Evolutionary conservation across 352 stramenopile genomes (phyloP), one percentile per base, ranked within the genome.

Genomic region (Globisporangium canariense): DNA sequence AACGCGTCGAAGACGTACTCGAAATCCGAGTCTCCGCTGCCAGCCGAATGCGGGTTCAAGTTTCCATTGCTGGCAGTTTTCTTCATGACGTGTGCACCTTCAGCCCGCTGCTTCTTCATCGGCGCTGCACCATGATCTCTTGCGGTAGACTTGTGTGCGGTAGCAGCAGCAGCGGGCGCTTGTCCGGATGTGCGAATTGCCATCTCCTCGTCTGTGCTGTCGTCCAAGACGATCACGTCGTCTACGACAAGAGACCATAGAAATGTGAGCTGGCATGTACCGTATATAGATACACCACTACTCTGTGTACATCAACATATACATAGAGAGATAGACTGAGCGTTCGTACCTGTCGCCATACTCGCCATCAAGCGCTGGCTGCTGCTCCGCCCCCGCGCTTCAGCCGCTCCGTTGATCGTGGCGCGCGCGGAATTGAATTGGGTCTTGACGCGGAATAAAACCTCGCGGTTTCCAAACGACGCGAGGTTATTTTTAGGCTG

Each of bases 151-250:
- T 20, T 56, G 22, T 49, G 20, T 56, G 52, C 43, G 22, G 5
- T 5, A 49, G 43, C 43, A 49, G 16, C 16, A 49, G 43, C 7
- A 46, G 14, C 38, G 13, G 38, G 13, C 9, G 38, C 40, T 49
- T 34, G 25, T 8, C 4, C 41, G 36, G 10, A 1, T 49, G 28
- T 32, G 9, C 41, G 5, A 18, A 18, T 14, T 3, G 52, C 30
- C 16, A 55, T 0, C 4, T 79, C 76, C n/a, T 83, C 78, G 47
- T 84, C 76, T 28, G 69, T 81, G 14, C 69, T 81, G 40, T 84
- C 78, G 53, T 85, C 76, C n/a, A 87, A 38, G 38, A 81, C 62
- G 54, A 87, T 85, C 22, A 83, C 68, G 25, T 75, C 73, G 20
- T 56, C 62, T 63, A 32, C 8, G 13, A 43, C 22, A 14, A 51